Percentiles rank a stretch among this genome's conserved stretches.
These are phyloP conservation scores for Dactylis glomerata DNA, from an alignment of 176 grass and related monocot species.

Conservation along the genomic window DNA sequence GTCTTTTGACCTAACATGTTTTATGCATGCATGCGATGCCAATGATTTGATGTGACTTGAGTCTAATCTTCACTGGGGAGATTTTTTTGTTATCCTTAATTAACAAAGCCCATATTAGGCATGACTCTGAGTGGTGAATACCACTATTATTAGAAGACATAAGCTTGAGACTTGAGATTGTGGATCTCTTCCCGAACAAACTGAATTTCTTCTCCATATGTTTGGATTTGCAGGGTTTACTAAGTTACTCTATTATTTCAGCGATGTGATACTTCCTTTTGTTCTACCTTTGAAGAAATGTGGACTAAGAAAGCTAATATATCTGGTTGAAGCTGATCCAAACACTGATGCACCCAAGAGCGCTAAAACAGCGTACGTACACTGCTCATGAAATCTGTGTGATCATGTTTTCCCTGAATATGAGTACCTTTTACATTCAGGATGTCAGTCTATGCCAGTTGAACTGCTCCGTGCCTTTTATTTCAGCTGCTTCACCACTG, in stretches of 20 bases:
- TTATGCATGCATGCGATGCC: not conserved
- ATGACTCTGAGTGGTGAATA: not conserved
- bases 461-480: constrained; percentile 10
- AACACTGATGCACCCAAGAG: constrained; percentile 55
- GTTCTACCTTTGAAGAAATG: constrained; percentile 51
- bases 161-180: not conserved
- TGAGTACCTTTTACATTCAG: not conserved
- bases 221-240: not conserved
- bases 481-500: constrained; percentile 89
- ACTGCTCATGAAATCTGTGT: not conserved
- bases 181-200: not conserved
- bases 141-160: not conserved
- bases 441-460: not conserved
- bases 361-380: constrained; percentile 71
- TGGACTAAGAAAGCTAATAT: constrained; percentile 76
- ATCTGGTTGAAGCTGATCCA: constrained; percentile 83
- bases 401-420: constrained; percentile 14
- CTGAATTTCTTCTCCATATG: not conserved
- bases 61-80: not conserved
- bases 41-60: not conserved
- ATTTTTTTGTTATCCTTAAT: not conserved
- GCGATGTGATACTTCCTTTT: not conserved
- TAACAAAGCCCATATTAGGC: not conserved
- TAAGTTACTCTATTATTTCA: constrained; percentile 19
- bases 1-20: constrained; percentile 3